Base-by-base conservation (phyloP, 208 protist genomes). In the Acanthamoeba triangularis region DNA sequence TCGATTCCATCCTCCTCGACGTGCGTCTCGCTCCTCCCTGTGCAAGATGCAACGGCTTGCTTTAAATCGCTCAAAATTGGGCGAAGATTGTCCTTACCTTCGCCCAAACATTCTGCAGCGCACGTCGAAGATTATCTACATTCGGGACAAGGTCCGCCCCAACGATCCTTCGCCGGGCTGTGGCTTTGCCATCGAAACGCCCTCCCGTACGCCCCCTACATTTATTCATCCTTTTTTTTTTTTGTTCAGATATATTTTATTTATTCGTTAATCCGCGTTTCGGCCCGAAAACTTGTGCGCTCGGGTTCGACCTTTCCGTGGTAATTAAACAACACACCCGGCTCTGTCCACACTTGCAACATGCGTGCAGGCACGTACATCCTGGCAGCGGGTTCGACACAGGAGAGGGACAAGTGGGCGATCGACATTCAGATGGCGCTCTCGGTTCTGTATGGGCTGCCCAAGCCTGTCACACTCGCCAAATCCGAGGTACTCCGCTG, bases 151-250 rank as follows among this genome's bases (percentile, higher is more conserved):
- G 65, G 87, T 93, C 13, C 56, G 87, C 2, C 87, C 87, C 37
- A 49, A 5, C 35, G 87, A 93, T 28, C 23, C 56, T 33, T 54
- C 3, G 2, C 87, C 87, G 3, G 87, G 87, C 28, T 93, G 87
- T 23, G 87, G 87, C 4, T 93, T 93, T 47, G 87, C 87, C 61
- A 69, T 93, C 20, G 87, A 93, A 30, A 93, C 87, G 23, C 49
- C 56, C 35, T 52, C 49, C 23, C 87, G 87, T 76, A 87, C 78
- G 5, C 30, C 25, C 41, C 72, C 14, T 49, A 2, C 11, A 10
- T 47, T 80, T 49, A 5, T 7, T 33, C 41, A 61, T 25, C 11
- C 7, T 76, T 20, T 37, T 4, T 41, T 20, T 23, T 25, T 47
- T 25, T 4, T 52, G 23, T 49, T 80, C 41, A 52, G 63, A 25